Percentiles rank a stretch among this genome's conserved stretches.
These are phyloP conservation scores for Lathyrus aphaca DNA, from an alignment of 306 rosid species.

Conservation along the genomic window DNA sequence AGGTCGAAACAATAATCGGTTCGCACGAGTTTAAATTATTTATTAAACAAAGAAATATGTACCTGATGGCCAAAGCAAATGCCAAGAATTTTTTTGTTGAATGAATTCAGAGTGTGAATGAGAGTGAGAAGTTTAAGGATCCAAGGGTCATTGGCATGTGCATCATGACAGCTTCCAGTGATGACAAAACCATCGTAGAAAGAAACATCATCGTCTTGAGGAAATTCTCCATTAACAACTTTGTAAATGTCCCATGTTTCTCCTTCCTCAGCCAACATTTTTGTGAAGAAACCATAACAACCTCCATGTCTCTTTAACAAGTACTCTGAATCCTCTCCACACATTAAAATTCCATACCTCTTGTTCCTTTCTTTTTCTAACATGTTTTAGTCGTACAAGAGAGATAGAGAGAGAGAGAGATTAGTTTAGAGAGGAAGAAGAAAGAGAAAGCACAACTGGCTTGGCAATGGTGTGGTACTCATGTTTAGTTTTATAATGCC, in stretches of 20 bases:
- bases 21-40: too few relatives aligned
- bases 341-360: conserved; percentile 64
- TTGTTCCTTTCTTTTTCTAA: conserved; percentile 22
- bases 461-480: neutral
- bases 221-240: conserved; percentile 64
- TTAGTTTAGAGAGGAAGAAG: conserved; percentile 19
- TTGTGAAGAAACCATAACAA: conserved; percentile 67
- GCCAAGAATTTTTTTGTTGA: conserved; percentile 74
- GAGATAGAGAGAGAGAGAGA: neutral
- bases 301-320: conserved; percentile 76
- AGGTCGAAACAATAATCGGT: too few relatives aligned
- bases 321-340: conserved; percentile 90
- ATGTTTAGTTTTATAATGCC: neutral
- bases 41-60: neutral
- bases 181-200: conserved; percentile 72
- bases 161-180: conserved; percentile 86
- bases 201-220: conserved; percentile 45
- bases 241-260: conserved; percentile 75
- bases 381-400: neutral
- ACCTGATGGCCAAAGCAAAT: conserved; percentile 96
- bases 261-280: conserved; percentile 75
- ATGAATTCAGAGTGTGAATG: conserved; percentile 50
- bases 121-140: conserved; percentile 59
- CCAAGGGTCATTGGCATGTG: conserved; percentile 80
- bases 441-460: neutral